phyloP scores from a whole-genome alignment of 2,329 filamentous ascomycete species.

The Aureobasidium sp. region DNA sequence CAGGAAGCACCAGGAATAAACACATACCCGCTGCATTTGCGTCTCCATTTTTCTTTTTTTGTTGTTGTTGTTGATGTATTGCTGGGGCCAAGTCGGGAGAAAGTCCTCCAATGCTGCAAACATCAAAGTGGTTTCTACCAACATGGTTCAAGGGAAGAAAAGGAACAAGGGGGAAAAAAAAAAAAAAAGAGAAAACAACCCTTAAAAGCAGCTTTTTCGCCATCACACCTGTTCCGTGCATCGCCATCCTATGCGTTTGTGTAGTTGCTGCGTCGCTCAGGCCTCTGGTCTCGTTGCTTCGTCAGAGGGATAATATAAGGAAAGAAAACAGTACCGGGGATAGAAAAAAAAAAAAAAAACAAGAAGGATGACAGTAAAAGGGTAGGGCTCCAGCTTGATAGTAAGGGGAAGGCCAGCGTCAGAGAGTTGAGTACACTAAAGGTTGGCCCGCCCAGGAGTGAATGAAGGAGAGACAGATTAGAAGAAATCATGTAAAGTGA shows the following conservation, averaged over 20 bases:
- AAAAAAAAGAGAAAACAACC: background rate
- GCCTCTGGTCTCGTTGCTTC: slow-evolving; percentile 5
- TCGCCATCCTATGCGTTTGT: background rate
- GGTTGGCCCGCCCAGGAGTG: background rate
- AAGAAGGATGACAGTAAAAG: background rate
- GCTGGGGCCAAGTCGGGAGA: background rate
- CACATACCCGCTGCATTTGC: background rate
- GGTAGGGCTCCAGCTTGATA: background rate
- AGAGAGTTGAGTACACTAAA: background rate
- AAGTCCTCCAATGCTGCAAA: background rate
- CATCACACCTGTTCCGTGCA: background rate
- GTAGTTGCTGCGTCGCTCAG: background rate
- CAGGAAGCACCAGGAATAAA: background rate
- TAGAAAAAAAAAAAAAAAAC: background rate
- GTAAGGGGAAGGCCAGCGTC: background rate
- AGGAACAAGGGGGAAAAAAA: background rate
- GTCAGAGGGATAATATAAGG: background rate
- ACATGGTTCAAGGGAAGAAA: background rate
- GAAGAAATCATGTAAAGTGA: slow-evolving; percentile 3
- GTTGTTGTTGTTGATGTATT: background rate
- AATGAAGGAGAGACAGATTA: background rate
- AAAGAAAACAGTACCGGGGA: background rate
- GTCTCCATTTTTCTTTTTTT: background rate
- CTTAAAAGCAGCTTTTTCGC: background rate
- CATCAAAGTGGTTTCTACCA: background rate